A percentile compares a stretch with the other conserved stretches of the same genome.
Evolutionary conservation across 2,329 filamentous ascomycete species (phyloP).

Genomic region (Colletotrichum falcatum): DNA sequence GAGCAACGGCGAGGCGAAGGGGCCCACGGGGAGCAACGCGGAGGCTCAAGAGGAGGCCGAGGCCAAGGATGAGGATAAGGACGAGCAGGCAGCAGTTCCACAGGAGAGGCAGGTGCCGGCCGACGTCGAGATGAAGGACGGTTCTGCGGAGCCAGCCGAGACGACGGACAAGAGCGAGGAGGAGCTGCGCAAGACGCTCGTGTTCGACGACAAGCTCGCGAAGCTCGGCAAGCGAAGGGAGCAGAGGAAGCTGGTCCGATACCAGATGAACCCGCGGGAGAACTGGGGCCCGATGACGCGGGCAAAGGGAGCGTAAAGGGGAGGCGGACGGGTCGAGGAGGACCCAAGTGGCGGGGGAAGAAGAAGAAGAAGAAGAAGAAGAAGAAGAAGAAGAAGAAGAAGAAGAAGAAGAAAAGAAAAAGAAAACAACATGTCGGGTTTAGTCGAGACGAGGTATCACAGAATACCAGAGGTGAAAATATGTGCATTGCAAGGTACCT

Average conservation of each 20-base stretch:
- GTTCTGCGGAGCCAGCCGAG: conserved; percentile 40
- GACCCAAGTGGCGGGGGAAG: not conserved
- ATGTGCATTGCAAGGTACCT: conserved; percentile 20
- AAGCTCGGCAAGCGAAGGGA: conserved; percentile 77
- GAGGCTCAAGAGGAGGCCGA: conserved; percentile 45
- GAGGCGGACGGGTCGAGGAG: conserved; percentile 58
- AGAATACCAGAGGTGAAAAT: conserved; percentile 21
- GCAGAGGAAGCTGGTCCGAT: conserved; percentile 80
- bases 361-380: not conserved
- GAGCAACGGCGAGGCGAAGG: conserved; percentile 45
- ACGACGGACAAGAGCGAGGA: conserved; percentile 35
- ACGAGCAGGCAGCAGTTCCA: conserved; percentile 39
- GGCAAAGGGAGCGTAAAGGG: conserved; percentile 71
- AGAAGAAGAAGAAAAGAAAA: too few species aligned
- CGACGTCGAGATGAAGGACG: conserved; percentile 51
- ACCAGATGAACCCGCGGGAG: conserved; percentile 88
- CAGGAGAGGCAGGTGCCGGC: conserved; percentile 48
- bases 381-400: not conserved
- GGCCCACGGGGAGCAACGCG: conserved; percentile 37
- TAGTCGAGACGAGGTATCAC: conserved; percentile 13
- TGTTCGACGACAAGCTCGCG: conserved; percentile 85
- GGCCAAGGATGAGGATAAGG: conserved; percentile 44
- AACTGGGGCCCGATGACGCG: conserved; percentile 91
- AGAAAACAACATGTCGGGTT: conserved; percentile 3
- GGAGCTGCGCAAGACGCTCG: conserved; percentile 68